These are phyloP conservation scores for Dactylis glomerata DNA, from an alignment of 176 grass and related monocot genomes.

Conservation along the genomic window DNA sequence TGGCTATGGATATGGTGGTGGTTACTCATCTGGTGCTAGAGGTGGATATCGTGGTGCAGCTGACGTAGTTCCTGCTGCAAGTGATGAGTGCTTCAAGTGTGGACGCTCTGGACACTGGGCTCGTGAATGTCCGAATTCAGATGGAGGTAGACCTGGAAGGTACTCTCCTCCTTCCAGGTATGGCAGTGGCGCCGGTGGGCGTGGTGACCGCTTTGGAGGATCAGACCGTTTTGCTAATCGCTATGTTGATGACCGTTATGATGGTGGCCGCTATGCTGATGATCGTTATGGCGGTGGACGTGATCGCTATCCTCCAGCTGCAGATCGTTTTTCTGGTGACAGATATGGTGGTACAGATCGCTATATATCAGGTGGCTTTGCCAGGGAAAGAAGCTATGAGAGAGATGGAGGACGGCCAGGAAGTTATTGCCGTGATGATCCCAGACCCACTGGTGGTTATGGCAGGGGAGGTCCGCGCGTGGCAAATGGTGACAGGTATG, in stretches of 20 bases:
- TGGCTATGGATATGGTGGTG: slow-evolving; percentile 68
- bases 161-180: slow-evolving; percentile 66
- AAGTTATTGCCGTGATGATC: slow-evolving; percentile 65
- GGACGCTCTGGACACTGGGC: slow-evolving; percentile 92
- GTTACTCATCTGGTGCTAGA: slow-evolving; percentile 64
- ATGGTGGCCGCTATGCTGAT: slow-evolving; percentile 53
- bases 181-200: slow-evolving; percentile 47
- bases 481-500: slow-evolving; percentile 45
- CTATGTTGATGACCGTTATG: slow-evolving; percentile 82
- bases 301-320: slow-evolving; percentile 62
- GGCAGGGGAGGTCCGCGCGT: slow-evolving; percentile 56
- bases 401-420: slow-evolving; percentile 52
- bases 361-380: slow-evolving; percentile 67
- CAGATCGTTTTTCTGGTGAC: slow-evolving; percentile 77
- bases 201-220: slow-evolving; percentile 73
- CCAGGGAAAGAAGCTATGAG: slow-evolving; percentile 84
- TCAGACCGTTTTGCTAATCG: slow-evolving; percentile 65
- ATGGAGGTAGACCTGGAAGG: slow-evolving; percentile 53
- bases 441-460: slow-evolving; percentile 49
- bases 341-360: slow-evolving; percentile 72
- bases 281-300: slow-evolving; percentile 58
- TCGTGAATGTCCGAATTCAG: slow-evolving; percentile 84
- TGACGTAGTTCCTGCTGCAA: slow-evolving; percentile 36
- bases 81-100: slow-evolving; percentile 93
- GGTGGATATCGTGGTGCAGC: slow-evolving; percentile 70